Base-by-base conservation (phyloP, 2,329 filamentous ascomycete species). In the Lasiodiplodia sp. region DNA sequence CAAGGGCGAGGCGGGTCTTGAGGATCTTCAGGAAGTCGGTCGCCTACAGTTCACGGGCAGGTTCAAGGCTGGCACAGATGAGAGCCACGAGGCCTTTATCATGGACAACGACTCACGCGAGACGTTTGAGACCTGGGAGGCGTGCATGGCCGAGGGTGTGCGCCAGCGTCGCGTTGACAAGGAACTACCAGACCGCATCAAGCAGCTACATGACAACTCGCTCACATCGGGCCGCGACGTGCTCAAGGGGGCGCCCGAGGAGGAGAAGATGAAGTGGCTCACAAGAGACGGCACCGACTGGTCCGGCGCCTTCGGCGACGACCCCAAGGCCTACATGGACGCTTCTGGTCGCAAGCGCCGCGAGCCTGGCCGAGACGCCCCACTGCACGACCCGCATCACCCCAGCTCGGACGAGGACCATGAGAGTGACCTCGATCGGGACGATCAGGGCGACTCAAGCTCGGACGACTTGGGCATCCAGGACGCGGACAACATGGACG, bases 91-190 rank as follows among this genome's bases (percentile, higher is more conserved):
- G 72, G 86, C 85, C 1, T 97, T 97, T 73, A 90, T 97, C 25
- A 87, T 89, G 58, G 92, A 96, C 78, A 97, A 97, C 75, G 90
- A 97, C 77, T 91, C 91, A 1, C 90, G 95, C 38, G 96, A 98
- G 83, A 97, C 94, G 0, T 97, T 93, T 71, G 95, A 98, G 81
- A 92, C 91, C 0, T 98, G 94, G 93, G 94, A 97, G 79, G 92
- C 94, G 0, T 97, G 95, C 78, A 88, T 91, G 51, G 89, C 93
- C 0, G 94, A 98, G 78, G 95, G 95, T 14, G 92, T 97, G 0
- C 89, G 96, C 2, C 81, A 85, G 16, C 87, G 89, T 67, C 86
- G 88, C 34, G 93, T 97, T 0, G 82, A 86, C 11, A 86, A 89
- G 28, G 91, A 96, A 74, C 84, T 97, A 0, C 92, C 94, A 0